Base-by-base conservation (phyloP, 345 rosid genomes). In the Brassica cretica region DNA sequence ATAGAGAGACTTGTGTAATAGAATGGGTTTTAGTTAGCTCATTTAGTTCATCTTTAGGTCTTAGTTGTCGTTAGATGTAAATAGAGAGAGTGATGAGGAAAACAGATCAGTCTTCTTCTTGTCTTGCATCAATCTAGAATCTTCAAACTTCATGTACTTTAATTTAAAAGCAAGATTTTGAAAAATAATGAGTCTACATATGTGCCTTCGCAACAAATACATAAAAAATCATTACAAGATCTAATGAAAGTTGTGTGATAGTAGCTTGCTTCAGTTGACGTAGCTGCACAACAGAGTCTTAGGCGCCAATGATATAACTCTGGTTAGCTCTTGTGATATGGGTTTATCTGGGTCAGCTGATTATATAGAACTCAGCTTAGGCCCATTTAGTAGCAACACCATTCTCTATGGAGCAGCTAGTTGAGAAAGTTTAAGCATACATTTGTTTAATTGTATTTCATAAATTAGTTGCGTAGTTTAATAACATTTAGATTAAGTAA, bases 31-130 rank as follows among this genome's bases (percentile, higher is more conserved):
- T 41, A 58, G 19, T 46, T 35, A 32, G 19, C 19, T 64, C 8
- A 27, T 55, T 64, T 77, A 16, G 72, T 39, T 64, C 12, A 6
- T 71, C 24, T 77, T 4, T 64, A 71, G 51, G 24, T 71, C 25
- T 71, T 71, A 77, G 76, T 12, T 71, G 58, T 70, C 41, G 72
- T 56, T 16, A 41, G 16, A 37, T 77, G 76, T 78, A 66, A 9
- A 66, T 78, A 78, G 71, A 70, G 58, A 32, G 64, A 33, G 44
- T 27, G 35, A 25, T 37, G 64, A 25, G 32, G 37, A 19, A 62
- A 32, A 69, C 55, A 14, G 3, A 53, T 2, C 8, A 68, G 35
- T 41, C 67, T 29, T 75, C 41, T 51, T 49, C 59, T 60, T 29
- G 39, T 15, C 35, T 14, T 29, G 32, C 70, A 41, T 44, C 12